Percentiles rank a stretch among this genome's conserved stretches.
phyloP scores from a whole-genome alignment of 2,329 filamentous ascomycete species.

The Huntiella abstrusa region DNA sequence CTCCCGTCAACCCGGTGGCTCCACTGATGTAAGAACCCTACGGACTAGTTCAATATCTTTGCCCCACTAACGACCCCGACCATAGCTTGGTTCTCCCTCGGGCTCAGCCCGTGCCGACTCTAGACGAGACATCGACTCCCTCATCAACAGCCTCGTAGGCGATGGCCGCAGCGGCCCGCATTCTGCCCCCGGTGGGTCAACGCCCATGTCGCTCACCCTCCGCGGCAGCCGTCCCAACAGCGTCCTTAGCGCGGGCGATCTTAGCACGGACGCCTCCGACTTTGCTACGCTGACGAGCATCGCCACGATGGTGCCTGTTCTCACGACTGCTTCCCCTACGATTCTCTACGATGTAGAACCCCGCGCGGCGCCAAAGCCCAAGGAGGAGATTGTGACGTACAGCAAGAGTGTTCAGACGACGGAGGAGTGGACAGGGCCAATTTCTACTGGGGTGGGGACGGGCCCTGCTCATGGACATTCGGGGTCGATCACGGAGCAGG shows the following conservation, averaged over 20 bases:
- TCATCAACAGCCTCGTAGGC: slow-evolving; percentile 70
- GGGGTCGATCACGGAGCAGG: slow-evolving; percentile 38
- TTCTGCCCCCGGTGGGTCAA: slow-evolving; percentile 38
- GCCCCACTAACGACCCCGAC: not conserved
- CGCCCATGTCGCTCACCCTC: slow-evolving; percentile 36
- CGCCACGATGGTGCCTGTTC: slow-evolving; percentile 38
- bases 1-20: slow-evolving; percentile 46
- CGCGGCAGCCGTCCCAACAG: slow-evolving; percentile 69
- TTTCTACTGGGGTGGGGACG: slow-evolving; percentile 13
- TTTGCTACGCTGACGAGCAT: slow-evolving; percentile 28
- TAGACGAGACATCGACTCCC: slow-evolving; percentile 60
- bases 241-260: slow-evolving; percentile 61
- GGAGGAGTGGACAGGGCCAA: slow-evolving; percentile 45
- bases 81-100: slow-evolving; percentile 7
- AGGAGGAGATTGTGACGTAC: slow-evolving; percentile 80
- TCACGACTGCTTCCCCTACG: slow-evolving; percentile 53
- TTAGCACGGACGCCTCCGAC: slow-evolving; percentile 58
- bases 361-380: slow-evolving; percentile 28
- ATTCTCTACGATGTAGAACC: slow-evolving; percentile 69
- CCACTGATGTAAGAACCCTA: slow-evolving; percentile 43
- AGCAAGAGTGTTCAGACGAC: slow-evolving; percentile 92
- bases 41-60: not conserved
- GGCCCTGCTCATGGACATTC: slow-evolving; percentile 19
- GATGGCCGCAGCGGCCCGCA: slow-evolving; percentile 56
- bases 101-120: slow-evolving; percentile 36